phyloP scores from a whole-genome alignment of 768 basidiomycete genomes.

The Gymnopilus dilepis region DNA sequence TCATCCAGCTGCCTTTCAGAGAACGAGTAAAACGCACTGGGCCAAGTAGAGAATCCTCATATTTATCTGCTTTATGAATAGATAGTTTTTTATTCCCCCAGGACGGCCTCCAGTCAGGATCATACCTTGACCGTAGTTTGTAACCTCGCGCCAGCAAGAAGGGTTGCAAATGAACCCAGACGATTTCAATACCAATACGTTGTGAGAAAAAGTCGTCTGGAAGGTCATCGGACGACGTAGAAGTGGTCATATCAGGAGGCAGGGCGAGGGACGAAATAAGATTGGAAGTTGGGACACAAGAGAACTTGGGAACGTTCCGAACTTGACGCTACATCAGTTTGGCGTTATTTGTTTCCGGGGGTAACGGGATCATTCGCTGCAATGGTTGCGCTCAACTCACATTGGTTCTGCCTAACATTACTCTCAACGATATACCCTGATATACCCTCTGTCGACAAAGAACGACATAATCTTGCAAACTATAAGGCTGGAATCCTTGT shows the following conservation, averaged over 20 bases:
- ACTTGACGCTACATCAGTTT: no score
- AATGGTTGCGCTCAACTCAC: neutral
- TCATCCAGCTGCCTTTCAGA: no score
- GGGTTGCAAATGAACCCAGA: slow-evolving; percentile 13
- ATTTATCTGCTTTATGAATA: no score
- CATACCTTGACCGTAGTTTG: slow-evolving; percentile 11
- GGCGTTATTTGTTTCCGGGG: neutral
- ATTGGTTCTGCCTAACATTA: neutral
- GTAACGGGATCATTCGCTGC: neutral
- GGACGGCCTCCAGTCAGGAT: slow-evolving; percentile 13
- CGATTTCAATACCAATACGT: neutral
- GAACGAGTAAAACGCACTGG: no score
- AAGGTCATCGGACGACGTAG: no score
- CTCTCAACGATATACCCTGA: neutral
- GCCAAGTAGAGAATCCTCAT: no score
- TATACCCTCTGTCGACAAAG: slow-evolving; percentile 1
- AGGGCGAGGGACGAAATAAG: no score
- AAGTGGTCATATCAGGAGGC: no score
- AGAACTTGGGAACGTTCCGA: neutral
- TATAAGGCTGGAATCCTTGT: slow-evolving; percentile 11
- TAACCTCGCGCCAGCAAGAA: slow-evolving; percentile 5
- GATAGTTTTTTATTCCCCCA: neutral
- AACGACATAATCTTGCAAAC: neutral
- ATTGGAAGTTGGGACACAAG: no score
- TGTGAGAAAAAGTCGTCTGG: no score